Conservation (phyloP, 2,329 filamentous ascomycete species). For the Fusarium buxicola region DNA sequence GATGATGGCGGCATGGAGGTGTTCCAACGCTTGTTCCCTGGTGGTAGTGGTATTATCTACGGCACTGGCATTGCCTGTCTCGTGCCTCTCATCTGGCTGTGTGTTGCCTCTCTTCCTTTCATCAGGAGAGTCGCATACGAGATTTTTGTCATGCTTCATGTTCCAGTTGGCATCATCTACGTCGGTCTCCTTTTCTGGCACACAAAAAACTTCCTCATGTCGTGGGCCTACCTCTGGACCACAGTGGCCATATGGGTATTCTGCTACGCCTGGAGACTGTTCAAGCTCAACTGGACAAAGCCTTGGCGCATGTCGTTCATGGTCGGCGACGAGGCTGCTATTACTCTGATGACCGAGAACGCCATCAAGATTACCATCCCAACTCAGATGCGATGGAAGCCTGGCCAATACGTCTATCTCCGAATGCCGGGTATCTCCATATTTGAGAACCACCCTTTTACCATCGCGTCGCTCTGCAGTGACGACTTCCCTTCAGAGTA, state of each 20-base stretch:
- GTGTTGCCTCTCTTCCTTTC: conserved; percentile 83
- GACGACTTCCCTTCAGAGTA: conserved; percentile 94
- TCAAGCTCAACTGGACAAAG: conserved; percentile 90
- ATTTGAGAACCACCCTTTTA: conserved; percentile 95
- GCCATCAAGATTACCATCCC: conserved; percentile 96
- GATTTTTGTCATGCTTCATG: conserved; percentile 83
- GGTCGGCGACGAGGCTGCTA: conserved; percentile 90
- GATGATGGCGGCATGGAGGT: conserved; percentile 78
- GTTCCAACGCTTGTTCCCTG: conserved; percentile 76
- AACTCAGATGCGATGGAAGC: conserved; percentile 91
- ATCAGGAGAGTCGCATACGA: conserved; percentile 85
- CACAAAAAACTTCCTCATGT: conserved; percentile 89
- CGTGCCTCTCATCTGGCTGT: conserved; percentile 84
- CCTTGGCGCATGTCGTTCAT: conserved; percentile 84
- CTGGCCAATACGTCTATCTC: conserved; percentile 94
- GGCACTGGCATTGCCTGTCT: conserved; percentile 87
- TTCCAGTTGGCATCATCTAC: conserved; percentile 83
- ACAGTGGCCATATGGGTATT: conserved; percentile 82
- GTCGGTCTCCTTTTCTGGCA: conserved; percentile 94
- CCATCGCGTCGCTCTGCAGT: conserved; percentile 90
- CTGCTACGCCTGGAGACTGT: conserved; percentile 79
- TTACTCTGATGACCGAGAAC: conserved; percentile 90
- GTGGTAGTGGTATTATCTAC: conserved; percentile 77
- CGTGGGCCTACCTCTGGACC: conserved; percentile 89
- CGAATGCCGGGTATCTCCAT: conserved; percentile 92